Conservation (phyloP, 768 basidiomycete species). For the Serendipita vermifera region DNA sequence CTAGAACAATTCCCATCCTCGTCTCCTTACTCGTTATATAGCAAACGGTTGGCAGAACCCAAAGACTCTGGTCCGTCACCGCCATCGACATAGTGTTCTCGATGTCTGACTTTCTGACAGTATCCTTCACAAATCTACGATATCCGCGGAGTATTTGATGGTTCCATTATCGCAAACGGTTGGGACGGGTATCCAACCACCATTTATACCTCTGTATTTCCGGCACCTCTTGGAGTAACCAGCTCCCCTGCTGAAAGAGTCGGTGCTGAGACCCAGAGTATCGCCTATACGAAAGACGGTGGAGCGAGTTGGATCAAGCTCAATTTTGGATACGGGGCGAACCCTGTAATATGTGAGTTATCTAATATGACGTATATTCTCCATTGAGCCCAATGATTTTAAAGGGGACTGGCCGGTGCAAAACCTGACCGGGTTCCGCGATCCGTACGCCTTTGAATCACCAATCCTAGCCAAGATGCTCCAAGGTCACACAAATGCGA, state of each 20-base stretch:
- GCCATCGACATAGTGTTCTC: not conserved
- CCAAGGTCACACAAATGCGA: constrained; percentile 5
- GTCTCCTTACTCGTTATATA: not conserved
- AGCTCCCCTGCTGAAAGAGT: constrained; percentile 10
- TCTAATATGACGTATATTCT: not conserved
- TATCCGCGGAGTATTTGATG: constrained; percentile 19
- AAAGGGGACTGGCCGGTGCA: not conserved
- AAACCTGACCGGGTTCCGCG: constrained; percentile 16
- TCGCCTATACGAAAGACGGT: constrained; percentile 16
- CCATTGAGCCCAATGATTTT: not conserved
- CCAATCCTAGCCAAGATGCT: constrained; percentile 12
- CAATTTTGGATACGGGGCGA: constrained; percentile 11
- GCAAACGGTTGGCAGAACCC: constrained; percentile 11
- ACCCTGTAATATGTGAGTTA: constrained; percentile 14
- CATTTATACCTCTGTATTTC: constrained; percentile 15
- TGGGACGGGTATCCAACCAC: constrained; percentile 15
- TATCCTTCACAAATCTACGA: constrained; percentile 18
- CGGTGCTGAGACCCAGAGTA: constrained; percentile 16
- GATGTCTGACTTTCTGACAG: not conserved
- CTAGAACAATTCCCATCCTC: not conserved
- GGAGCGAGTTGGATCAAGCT: constrained; percentile 16
- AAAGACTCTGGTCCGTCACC: constrained; percentile 11
- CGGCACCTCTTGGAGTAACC: constrained; percentile 15
- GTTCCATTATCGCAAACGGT: constrained; percentile 16
- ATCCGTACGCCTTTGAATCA: constrained; percentile 18